Evolutionary conservation across 371 early-diverging fungal genomes (phyloP).

Genomic region (Mortierella sp.): DNA sequence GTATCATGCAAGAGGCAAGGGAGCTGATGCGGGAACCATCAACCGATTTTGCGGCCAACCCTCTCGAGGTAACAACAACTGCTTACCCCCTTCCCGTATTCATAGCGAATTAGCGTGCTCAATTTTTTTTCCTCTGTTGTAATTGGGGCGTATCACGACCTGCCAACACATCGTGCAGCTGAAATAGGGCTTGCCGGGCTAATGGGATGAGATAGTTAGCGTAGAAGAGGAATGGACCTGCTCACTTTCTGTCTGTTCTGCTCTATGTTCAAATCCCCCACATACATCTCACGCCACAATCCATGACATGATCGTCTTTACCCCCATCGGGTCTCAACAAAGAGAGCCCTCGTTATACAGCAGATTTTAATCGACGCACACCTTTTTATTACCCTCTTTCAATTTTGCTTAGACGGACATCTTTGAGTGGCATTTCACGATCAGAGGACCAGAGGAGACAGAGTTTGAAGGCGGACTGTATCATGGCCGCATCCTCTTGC

Average conservation of each 20-base stretch:
- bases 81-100: neutral
- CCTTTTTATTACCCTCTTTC: neutral
- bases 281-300: neutral
- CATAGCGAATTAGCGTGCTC: neutral
- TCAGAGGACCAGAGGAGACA: conserved; percentile 89
- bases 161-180: conserved; percentile 2
- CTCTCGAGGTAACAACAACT: conserved; percentile 66
- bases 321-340: neutral
- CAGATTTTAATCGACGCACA: neutral
- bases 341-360: neutral
- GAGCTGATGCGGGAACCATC: conserved; percentile 70
- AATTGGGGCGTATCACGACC: neutral
- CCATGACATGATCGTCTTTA: neutral
- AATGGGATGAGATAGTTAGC: neutral
- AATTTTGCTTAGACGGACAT: conserved; percentile 71
- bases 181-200: neutral
- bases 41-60: conserved; percentile 72
- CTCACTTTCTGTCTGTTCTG: too few species aligned
- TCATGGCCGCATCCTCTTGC: conserved; percentile 85
- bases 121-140: neutral
- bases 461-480: conserved; percentile 92
- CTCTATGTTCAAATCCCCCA: neutral
- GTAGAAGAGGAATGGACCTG: neutral
- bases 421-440: conserved; percentile 96
- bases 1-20: conserved; percentile 78